Percentiles rank a stretch among this genome's conserved stretches.
Evolutionary conservation across 768 basidiomycete species (phyloP).

Genomic region (Tulasnella sp.): DNA sequence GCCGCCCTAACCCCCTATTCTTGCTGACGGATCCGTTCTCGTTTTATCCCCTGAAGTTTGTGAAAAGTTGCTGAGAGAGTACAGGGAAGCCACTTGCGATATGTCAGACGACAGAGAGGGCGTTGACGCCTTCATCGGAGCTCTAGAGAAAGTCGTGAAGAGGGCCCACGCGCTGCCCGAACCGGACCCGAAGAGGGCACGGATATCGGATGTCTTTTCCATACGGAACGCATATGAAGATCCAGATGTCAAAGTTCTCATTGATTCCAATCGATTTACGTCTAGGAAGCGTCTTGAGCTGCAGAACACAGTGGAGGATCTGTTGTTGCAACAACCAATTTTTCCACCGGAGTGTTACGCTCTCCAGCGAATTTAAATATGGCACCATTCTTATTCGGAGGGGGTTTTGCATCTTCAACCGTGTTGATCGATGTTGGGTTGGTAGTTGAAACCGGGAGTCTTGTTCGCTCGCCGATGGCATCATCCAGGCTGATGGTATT

Average conservation of each 20-base stretch:
- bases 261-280: background rate
- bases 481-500: too few species aligned
- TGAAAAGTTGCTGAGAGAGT: background rate
- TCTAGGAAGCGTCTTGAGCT: background rate
- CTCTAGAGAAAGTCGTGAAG: background rate
- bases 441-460: too few species aligned
- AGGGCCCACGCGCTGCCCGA: background rate
- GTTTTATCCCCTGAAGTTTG: background rate
- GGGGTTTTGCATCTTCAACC: too few species aligned
- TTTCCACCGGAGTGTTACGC: background rate
- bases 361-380: background rate
- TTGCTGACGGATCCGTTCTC: background rate
- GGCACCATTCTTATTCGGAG: too few species aligned
- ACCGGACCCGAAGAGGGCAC: background rate
- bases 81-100: background rate
- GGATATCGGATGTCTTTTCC: background rate
- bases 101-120: background rate
- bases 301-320: background rate
- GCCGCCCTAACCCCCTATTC: background rate
- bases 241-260: background rate
- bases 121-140: background rate
- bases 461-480: too few species aligned
- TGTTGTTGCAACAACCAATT: background rate
- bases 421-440: too few species aligned
- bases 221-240: background rate